phyloP scores from a whole-genome alignment of 371 early-diverging fungal genomes.

The Lichtheimia corymbifera region DNA sequence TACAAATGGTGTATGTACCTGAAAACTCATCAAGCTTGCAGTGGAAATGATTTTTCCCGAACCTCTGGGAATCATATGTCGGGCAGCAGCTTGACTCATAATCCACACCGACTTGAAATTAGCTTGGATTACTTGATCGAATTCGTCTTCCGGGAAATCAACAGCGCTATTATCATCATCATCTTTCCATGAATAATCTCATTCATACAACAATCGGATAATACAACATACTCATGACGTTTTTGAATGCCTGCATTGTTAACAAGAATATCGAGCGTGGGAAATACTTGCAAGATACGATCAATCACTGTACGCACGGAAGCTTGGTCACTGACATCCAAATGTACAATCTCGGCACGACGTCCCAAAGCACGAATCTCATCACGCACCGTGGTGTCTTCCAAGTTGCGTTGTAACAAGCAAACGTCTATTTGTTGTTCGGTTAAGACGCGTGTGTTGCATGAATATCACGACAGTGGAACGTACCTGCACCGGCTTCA shows the following conservation, averaged over 20 bases:
- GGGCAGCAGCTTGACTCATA: constrained; percentile 30
- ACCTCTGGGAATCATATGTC: constrained; percentile 20
- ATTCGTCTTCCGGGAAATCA: constrained; percentile 35
- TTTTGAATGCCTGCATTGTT: constrained; percentile 38
- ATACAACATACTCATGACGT: constrained; percentile 19
- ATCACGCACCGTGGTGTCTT: constrained; percentile 21
- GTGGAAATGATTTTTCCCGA: constrained; percentile 36
- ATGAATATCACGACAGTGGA: too few relatives aligned
- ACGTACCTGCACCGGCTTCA: constrained; percentile 38
- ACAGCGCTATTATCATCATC: constrained; percentile 18
- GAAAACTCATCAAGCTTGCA: constrained; percentile 32
- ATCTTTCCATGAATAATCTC: too few relatives aligned
- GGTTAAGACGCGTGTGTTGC: too few relatives aligned
- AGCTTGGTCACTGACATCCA: constrained; percentile 20
- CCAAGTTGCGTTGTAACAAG: constrained; percentile 26
- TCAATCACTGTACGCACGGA: constrained; percentile 21
- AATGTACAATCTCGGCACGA: constrained; percentile 25
- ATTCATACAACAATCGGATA: not conserved
- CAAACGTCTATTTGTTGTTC: constrained; percentile 19
- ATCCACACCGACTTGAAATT: constrained; percentile 35
- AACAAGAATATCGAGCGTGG: constrained; percentile 31
- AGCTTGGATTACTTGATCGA: constrained; percentile 32
- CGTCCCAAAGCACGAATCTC: constrained; percentile 26
- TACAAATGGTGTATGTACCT: constrained; percentile 7
- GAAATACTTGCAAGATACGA: constrained; percentile 19